Evolutionary conservation across 2,329 filamentous ascomycete genomes (phyloP).

Genomic region (Chaetothyriales sp.): DNA sequence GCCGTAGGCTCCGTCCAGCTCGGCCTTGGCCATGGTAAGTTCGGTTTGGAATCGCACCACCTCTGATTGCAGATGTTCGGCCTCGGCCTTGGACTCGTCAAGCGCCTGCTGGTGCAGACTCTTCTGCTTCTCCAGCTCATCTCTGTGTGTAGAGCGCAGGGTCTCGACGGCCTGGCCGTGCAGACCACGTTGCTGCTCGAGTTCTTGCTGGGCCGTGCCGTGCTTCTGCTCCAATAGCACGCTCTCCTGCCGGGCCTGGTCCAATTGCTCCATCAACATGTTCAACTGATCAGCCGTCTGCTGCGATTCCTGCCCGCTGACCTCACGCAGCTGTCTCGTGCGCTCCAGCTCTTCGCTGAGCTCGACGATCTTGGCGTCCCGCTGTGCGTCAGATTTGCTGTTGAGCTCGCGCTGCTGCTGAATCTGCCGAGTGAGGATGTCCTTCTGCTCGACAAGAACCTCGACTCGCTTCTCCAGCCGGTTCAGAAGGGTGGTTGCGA

Average conservation of each 20-base stretch:
- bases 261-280: conserved; percentile 31
- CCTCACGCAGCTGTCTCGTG: conserved; percentile 50
- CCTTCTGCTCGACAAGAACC: conserved; percentile 71
- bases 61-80: conserved; percentile 45
- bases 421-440: conserved; percentile 77
- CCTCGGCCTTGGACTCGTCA: conserved; percentile 34
- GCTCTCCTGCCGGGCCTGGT: conserved; percentile 26
- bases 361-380: conserved; percentile 35
- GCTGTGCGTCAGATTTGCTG: conserved; percentile 60
- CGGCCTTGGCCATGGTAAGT: conserved; percentile 77
- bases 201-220: conserved; percentile 16
- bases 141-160: conserved; percentile 11
- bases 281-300: conserved; percentile 28
- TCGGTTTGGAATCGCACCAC: conserved; percentile 57
- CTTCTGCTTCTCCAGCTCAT: conserved; percentile 19
- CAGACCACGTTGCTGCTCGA: conserved; percentile 9
- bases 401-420: conserved; percentile 91
- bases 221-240: conserved; percentile 24
- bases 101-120: conserved; percentile 26
- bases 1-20: conserved; percentile 90
- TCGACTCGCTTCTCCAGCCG: conserved; percentile 66
- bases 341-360: conserved; percentile 39
- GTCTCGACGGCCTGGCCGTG: conserved; percentile 13
- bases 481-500: conserved; percentile 66
- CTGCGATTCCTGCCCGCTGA: conserved; percentile 34